Base-by-base conservation (phyloP, 1,284 basidiomycete genomes). In the Ceratobasidium sp. region DNA sequence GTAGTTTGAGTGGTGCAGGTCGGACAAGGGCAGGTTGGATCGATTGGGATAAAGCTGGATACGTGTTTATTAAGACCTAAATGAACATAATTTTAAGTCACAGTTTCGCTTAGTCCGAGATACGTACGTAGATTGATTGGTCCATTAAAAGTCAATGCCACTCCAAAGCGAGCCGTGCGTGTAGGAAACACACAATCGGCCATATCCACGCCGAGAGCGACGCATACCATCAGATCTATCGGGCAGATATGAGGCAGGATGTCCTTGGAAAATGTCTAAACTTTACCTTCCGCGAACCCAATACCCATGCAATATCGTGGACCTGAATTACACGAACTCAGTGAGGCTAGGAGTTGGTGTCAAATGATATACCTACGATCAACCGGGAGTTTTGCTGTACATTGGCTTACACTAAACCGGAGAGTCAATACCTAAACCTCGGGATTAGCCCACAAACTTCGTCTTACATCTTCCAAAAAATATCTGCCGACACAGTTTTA, bases 151-250 rank as follows among this genome's bases (percentile, higher is more conserved):
- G 93, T 94, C 72, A 95, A 79, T 3, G 92, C 93, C 16, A 95
- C 89, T 0, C 92, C 92, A 78, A 95, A 95, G 25, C 92, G 86
- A 28, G 92, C 92, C 0, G 92, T 94, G 71, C 91, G 84, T 3
- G 92, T 95, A 30, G 93, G 92, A 77, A 94, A 95, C 11, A 95
- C 93, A 75, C 92, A 95, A 77, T 95, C 92, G 0, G 92, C 91
- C 92, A 95, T 94, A 77, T 95, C 92, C 23, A 95, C 85, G 6
- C 92, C 92, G n/a, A 95, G 82, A 8, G 92, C 92, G 28, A 93
- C 89, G 77, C 92, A 94, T 14, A 95, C 92, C 53, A 95, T 81
- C 18, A 95, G 83, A 82, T 94, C 92, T 93, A 49, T 58, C 49
- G 30, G 30, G 14, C 6, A 18, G 21, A 46, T n/a, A 72, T 8